Base-by-base conservation (phyloP, 2,329 filamentous ascomycete genomes). In the Claviceps cyperi region DNA sequence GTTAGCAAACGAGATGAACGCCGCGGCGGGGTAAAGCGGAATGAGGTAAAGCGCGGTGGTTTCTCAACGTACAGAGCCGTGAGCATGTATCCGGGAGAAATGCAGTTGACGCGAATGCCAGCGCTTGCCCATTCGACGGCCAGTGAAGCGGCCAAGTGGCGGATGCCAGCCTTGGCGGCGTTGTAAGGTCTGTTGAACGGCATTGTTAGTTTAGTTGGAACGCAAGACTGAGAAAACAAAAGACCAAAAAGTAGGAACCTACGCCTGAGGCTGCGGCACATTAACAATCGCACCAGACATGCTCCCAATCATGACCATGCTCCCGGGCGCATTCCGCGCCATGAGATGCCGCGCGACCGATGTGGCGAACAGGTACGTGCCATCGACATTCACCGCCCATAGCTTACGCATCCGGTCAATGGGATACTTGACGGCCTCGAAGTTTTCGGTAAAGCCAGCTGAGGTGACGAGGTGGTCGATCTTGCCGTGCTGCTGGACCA, bases 361-460 rank as follows among this genome's bases (percentile, higher is more conserved):
- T 22, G 83, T 84, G 3, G 90, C 86, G 62, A 91, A 95, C 37
- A 95, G 74, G 65, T 94, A 96, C 50, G 90, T 94, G 21, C 91
- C 91, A 60, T 82, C 87, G 1, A 97, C 89, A 57, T 96, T 95
- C 63, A 96, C 91, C 47, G 81, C 82, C 88, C 88, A 96, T 15
- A 97, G 80, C 73, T 94, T 94, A 67, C 90, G 81, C 68, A 96
- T 83, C 56, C 90, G 84, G 58, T 95, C 88, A 58, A 90, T 80
- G 1, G 90, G 90, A 69, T 97, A 97, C 57, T 83, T 81, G 60
- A 90, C 84, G 45, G 91, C 91, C 60, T 94, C 84, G 62, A 89
- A 94, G 72, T 96, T 96, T 72, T 96, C 91, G 14, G 87, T 92
- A 71, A 97, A 95, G 44, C 91, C 91, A 47, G 91, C 91, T n/a